Base-by-base conservation (phyloP, 805 yeast species). In the Pichia exigua region DNA sequence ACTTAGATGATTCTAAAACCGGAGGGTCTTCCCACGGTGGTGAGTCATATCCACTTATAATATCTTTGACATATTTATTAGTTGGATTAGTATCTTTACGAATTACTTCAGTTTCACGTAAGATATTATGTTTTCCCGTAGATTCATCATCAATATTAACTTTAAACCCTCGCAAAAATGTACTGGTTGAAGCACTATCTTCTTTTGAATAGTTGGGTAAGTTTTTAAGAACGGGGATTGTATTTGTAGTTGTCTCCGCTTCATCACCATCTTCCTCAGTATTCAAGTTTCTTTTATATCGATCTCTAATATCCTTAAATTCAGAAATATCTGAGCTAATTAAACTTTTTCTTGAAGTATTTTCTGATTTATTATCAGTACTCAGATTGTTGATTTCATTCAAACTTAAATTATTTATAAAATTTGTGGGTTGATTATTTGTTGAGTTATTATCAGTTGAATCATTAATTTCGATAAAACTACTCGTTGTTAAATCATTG, bases 11-110 rank as follows among this genome's bases (percentile, higher is more conserved):
- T 48, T 60, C 57, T 28, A 65, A 50, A 13, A 54, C 55, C 1
- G 69, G 69, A 2, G 69, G 68, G 17, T 59, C 65, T 28, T 63
- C 65, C 56, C 66, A 63, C 6, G 69, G 69, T 40, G 70, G 68
- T 5, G 70, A 66, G 30, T 66, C 69, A 46, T 66, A 66, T 22
- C 58, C 58, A 18, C 47, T 50, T 3, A 52, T 41, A n/a, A 59
- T 30, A 17, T 55, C 55, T 20, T 47, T 45, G 18, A 59, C 49
- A n/a, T 30, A 47, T 42, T 50, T 56, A 21, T 45, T 26, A 5
- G 49, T 44, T 45, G 46, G 12, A 32, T 44, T 46, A 3, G 18
- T 40, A 5, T 42, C 47, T 12, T 41, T 28, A n/a, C 11, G n/a
- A 27, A 4, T 20, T 17, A 17, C 22, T 26, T 24, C 43, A 4